Evolutionary conservation across 495 filamentous ascomycete species (phyloP).

Genomic region (Chaetomium cochliodes): DNA sequence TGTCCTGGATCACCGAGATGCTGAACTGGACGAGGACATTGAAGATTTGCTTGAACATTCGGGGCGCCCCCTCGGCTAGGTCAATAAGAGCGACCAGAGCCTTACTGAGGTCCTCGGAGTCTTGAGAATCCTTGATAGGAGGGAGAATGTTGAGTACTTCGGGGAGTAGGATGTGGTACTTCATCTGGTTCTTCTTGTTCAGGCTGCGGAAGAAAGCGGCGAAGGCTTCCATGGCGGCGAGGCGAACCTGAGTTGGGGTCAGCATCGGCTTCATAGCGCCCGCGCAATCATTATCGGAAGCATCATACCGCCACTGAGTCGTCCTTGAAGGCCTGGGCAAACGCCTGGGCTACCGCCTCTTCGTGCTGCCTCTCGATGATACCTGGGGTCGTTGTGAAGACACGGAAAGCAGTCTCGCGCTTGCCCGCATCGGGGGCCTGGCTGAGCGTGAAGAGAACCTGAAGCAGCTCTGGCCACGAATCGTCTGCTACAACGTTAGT

Average conservation of each 20-base stretch:
- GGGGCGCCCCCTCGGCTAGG: conserved; percentile 82
- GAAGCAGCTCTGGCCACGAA: conserved; percentile 87
- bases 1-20: conserved; percentile 89
- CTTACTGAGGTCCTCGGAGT: conserved; percentile 85
- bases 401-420: conserved; percentile 86
- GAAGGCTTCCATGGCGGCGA: conserved; percentile 95
- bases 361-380: conserved; percentile 97
- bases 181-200: conserved; percentile 76
- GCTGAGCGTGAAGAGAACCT: conserved; percentile 81
- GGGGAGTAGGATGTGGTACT: conserved; percentile 82
- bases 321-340: conserved; percentile 89
- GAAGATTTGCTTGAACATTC: conserved; percentile 96
- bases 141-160: conserved; percentile 90
- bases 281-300: conserved; percentile 15
- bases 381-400: conserved; percentile 91
- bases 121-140: conserved; percentile 83
- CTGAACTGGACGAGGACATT: conserved; percentile 87
- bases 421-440: conserved; percentile 76
- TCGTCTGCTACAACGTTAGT: conserved; percentile 57
- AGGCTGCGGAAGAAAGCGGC: conserved; percentile 91
- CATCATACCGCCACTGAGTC: conserved; percentile 69
- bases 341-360: conserved; percentile 76
- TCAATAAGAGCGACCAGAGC: conserved; percentile 90
- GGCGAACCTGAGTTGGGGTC: conserved; percentile 61
- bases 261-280: conserved; percentile 4